Evolutionary conservation across 768 basidiomycete genomes (phyloP), one percentile per base, ranked within the genome.

Genomic region (Pisolithus marmoratus): DNA sequence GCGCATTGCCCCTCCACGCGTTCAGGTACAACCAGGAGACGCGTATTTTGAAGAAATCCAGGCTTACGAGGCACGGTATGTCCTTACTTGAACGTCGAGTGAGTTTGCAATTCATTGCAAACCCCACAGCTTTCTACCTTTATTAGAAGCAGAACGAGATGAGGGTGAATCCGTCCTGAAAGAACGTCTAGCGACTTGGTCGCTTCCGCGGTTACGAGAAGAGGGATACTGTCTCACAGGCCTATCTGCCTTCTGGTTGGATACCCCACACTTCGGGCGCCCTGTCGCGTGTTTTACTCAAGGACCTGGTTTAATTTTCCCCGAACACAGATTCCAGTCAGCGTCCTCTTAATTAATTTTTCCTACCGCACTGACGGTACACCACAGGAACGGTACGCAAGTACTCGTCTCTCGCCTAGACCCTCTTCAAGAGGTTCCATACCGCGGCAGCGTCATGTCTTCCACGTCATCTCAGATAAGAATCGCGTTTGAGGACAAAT

Each of bases 211-310:
- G 20, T 69, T 92, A 40, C 68, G 75, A 56, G 70, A 77, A n/a
- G 84, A 86, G 58, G 90, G 90, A 0, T 91, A 89, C 59, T 80
- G 82, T 48, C 60, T 93, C 29, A 84, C 82, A 0, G 81, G 73
- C 17, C 69, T 91, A 22, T 74, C 69, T 15, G 87, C 79, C 0
- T 91, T 77, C 61, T 90, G 86, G 88, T 63, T 84, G 37, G 75
- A 82, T 51, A 74, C 71, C n/a, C 79, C 75, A 22, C 77, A 79
- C 50, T 84, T 79, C 64, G 85, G 84, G 1, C 77, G 78, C 38
- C 83, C 81, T 2, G 76, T 85, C 6, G 89, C 87, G 0, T 74
- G 76, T 3, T 91, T 93, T 59, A 62, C 68, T 1, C 63, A 82
- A 1, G 83, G 87, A 29, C 80, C 87, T 17, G 86, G 87, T 1